Evolutionary conservation across 495 filamentous ascomycete genomes (phyloP), one percentile per base, ranked within the genome.

Genomic region (Hypoxylon intermedium): DNA sequence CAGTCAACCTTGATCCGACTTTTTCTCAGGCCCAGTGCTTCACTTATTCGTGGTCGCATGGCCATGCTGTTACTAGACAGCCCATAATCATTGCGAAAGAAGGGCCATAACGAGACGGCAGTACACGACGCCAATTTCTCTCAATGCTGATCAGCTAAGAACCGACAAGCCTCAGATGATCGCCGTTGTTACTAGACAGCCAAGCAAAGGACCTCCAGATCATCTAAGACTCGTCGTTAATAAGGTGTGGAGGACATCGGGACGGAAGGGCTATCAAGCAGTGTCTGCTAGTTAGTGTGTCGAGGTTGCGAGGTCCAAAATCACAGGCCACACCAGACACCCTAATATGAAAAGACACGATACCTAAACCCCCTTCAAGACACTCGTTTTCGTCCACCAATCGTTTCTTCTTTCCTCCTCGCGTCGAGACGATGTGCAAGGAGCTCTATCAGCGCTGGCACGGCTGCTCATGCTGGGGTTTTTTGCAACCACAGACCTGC

Each of bases 11-110:
- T 18, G 24, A 16, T 36, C 34, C 6, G 24, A 31, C 16, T 30
- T 44, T 54, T 54, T 45, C 16, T n/a, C 6, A 30, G 48, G 15
- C 28, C 34, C 15, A 33, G 24, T 19, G 30, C 18, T 30, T 11
- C 42, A 38, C 16, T 15, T 31, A 38, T 50, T 46, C 13, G 6
- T 31, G 31, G 26, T 33, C 31, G 52, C 33, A 62, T 62, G 53
- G 51, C 53, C 30, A 41, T 59, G 68, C 55, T 71, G 68, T 71
- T 71, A 67, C 53, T 67, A 71, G 68, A 71, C 65, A 67, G 55
- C 61, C 20, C 24, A 24, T 21, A 49, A 47, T 60, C 44, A 48
- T 43, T 34, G 15, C 48, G 38, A 54, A 52, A 24, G 33, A 23
- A 21, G 15, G 19, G 3, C 42, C 30, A 37, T 26, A 37, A 28